Percentiles rank a stretch among this genome's conserved stretches.
Evolutionary conservation across 1,284 basidiomycete species (phyloP).

Genomic region (Marasmius oreades): DNA sequence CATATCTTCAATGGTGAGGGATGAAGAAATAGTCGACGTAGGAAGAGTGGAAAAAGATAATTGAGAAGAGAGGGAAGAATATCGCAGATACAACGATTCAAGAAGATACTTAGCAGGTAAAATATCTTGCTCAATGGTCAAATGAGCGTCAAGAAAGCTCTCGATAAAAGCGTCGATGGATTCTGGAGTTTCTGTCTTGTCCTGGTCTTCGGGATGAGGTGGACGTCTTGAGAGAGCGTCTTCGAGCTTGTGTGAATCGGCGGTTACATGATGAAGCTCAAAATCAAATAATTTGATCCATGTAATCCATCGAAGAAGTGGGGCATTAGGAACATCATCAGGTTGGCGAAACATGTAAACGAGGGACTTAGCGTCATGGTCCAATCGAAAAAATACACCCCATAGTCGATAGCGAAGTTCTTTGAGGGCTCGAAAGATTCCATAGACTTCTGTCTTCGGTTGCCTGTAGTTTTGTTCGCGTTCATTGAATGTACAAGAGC

Average conservation of each 20-base stretch:
- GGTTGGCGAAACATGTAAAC: constrained; percentile 32
- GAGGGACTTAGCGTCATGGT: constrained; percentile 32
- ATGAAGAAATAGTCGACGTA: background rate
- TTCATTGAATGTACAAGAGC: constrained; percentile 29
- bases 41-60: background rate
- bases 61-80: background rate
- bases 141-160: background rate
- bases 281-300: constrained; percentile 31
- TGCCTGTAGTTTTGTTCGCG: constrained; percentile 32
- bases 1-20: background rate
- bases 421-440: constrained; percentile 30
- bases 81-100: constrained; percentile 1
- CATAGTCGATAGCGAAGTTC: constrained; percentile 26
- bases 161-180: constrained; percentile 19
- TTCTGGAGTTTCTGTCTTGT: constrained; percentile 14
- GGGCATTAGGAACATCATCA: constrained; percentile 29
- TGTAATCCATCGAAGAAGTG: constrained; percentile 31
- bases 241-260: constrained; percentile 20
- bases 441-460: constrained; percentile 35
- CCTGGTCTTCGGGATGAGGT: constrained; percentile 9
- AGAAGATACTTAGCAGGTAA: constrained; percentile 12
- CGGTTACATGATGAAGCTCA: constrained; percentile 27
- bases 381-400: constrained; percentile 29
- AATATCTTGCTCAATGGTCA: background rate
- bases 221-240: constrained; percentile 28